Evolutionary conservation across 495 filamentous ascomycete species (phyloP).

Genomic region (Pyronema omphalodes): DNA sequence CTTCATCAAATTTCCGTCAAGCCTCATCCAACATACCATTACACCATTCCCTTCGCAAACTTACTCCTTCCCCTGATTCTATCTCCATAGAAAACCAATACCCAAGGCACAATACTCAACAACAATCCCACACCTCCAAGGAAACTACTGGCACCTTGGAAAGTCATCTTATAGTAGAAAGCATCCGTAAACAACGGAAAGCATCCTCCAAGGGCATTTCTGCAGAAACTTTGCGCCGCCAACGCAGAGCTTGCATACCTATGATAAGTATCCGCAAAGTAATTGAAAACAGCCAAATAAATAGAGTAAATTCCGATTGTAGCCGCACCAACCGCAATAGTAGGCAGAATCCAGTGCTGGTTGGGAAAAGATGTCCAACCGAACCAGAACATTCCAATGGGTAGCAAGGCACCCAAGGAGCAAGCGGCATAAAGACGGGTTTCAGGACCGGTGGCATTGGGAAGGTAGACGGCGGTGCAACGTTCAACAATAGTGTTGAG

Average conservation of each 20-base stretch:
- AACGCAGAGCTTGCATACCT: constrained; percentile 69
- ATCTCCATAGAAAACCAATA: constrained; percentile 62
- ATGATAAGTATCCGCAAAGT: constrained; percentile 81
- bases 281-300: constrained; percentile 85
- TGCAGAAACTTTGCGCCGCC: constrained; percentile 65
- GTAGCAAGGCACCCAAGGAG: constrained; percentile 36
- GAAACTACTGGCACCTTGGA: constrained; percentile 52
- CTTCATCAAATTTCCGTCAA: too few species aligned
- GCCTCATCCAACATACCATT: neutral
- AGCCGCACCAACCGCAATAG: constrained; percentile 48
- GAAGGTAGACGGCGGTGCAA: constrained; percentile 28
- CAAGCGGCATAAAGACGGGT: constrained; percentile 69
- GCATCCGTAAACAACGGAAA: constrained; percentile 61
- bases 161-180: constrained; percentile 56
- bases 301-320: constrained; percentile 81
- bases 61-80: constrained; percentile 53
- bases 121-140: constrained; percentile 54
- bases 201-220: constrained; percentile 67
- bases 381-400: constrained; percentile 65
- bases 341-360: constrained; percentile 61
- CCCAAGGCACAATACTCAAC: constrained; percentile 70
- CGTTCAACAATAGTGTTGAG: constrained; percentile 38
- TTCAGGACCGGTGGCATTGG: constrained; percentile 35
- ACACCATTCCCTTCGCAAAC: constrained; percentile 3
- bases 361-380: constrained; percentile 50